Evolutionary conservation across 306 rosid genomes (phyloP).

Genomic region (Glycine soja): DNA sequence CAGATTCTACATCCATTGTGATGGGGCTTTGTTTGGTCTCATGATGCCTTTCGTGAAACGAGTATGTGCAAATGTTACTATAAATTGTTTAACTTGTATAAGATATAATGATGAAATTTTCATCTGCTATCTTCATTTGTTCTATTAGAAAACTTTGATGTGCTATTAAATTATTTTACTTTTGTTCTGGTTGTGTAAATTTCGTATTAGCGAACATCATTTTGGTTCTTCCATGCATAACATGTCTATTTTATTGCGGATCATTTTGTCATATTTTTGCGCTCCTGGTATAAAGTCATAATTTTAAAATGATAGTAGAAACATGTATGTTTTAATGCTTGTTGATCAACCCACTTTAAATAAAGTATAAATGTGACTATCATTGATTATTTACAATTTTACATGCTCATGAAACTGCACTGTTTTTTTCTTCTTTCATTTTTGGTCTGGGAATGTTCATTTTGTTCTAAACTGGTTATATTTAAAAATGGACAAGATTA

Average conservation of each 20-base stretch:
- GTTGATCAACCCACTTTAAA: conserved; percentile 17
- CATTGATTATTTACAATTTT: background rate
- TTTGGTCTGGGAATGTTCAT: background rate
- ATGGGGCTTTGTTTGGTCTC: conserved; percentile 72
- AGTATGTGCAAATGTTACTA: conserved; percentile 46
- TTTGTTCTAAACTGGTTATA: conserved; percentile 28
- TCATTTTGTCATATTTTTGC: conserved; percentile 27
- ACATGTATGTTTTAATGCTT: conserved; percentile 13
- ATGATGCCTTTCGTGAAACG: conserved; percentile 72
- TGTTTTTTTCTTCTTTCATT: background rate
- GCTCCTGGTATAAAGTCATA: conserved; percentile 1
- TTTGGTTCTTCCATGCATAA: conserved; percentile 31
- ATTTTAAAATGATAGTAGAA: conserved; percentile 15
- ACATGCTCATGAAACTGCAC: conserved; percentile 27
- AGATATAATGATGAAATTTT: background rate
- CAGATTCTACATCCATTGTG: conserved; percentile 64
- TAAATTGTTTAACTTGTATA: too few relatives aligned
- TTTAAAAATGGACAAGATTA: conserved; percentile 7
- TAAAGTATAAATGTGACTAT: background rate
- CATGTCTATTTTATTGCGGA: conserved; percentile 20
- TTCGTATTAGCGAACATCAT: background rate
- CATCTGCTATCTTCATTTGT: background rate
- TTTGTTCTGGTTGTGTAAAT: background rate
- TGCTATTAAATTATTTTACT: too few relatives aligned
- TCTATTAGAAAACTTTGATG: conserved; percentile 12